Evolutionary conservation across 176 grass and related monocot species (phyloP), one percentile per base, ranked within the genome.

Genomic region (Tillandsia leiboldiana): DNA sequence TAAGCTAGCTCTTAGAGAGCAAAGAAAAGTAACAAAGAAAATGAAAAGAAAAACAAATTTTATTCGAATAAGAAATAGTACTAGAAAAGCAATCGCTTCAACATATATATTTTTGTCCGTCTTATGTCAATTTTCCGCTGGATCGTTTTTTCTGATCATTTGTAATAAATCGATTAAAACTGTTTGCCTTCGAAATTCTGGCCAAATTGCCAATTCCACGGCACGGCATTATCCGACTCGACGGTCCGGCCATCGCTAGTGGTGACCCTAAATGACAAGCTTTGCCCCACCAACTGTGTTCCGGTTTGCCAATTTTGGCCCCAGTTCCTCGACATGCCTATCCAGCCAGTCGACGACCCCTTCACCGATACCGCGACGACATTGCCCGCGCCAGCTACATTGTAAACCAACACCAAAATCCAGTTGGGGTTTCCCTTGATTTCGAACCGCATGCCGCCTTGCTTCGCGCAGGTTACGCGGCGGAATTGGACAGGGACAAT

Each of bases 401-500:
- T 85, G 59, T 80, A 80, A 12, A 85, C 72, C 51, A 85, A 56
- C 17, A 85, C 77, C 11, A 72, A 29, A 28, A 66, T 76, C 83
- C 77, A 85, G 66, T 75, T 48, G 4, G 51, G 47, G 61, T 85
- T 85, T 1, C 77, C 83, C 51, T 72, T 78, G 51, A 80, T 53
- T 33, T 67, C 17, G 59, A 77, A 85, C 52, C 52, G 58, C 66
- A 85, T 67, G 0, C 68, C 83, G n/a, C 77, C 83, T 12, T 61
- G 17, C 59, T 68, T 85, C 8, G 49, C 29, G 33, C 83, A 85
- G 3, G 72, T 23, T 9, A 85, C 66, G 18, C 83, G 53, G 50
- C 76, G 51, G 56, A 70, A 69, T 20, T 67, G 72, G 9, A 85
- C 71, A 0, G 83, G 83, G 23, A 85, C 66, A 28, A 78, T 84